Base-by-base conservation (phyloP, 176 grass and related monocot genomes). In the Carex myosuroides region DNA sequence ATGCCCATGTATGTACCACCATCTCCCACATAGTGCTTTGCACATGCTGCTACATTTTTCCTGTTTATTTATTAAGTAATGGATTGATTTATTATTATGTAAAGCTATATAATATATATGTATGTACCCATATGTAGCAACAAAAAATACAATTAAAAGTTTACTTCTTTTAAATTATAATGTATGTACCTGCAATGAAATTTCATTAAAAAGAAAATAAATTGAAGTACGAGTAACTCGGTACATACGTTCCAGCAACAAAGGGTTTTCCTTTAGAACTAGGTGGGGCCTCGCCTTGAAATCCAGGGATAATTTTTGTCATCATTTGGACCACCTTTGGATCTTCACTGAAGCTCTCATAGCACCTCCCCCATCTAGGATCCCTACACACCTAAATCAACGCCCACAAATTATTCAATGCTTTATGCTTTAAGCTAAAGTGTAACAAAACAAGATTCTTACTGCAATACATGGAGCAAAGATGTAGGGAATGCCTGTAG, bases 321-420 rank as follows among this genome's bases (percentile, higher is more conserved):
- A 93, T 97, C 13, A 24, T 26, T 52, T 87, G 90, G 20, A 97
- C 94, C 4, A 97, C 50, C 32, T 12, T 77, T 2, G 74, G 82
- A 70, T 94, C 82, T 85, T 97, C 94, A 71, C 94, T 88, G 79
- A 90, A 97, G 79, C 94, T 97, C 88, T 97, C 94, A 54, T 87
- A 97, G 85, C 94, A 97, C 0, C 91, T 83, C 0, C 94, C 94
- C 94, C 94, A 97, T 48, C 94, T 85, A 6, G 89, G 91, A 83
- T 97, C 91, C 33, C 94, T 84, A 44, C 94, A 97, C 1, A 97
- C 94, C 91, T 92, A 82, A 74, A 76, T 1, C 52, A 78, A 33
- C 18, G 46, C 13, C 13, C 26, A 18, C 33, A 26, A 54, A 78
- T 55, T 56, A 78, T 33, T 57, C 5, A 2, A 78, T 57, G 14